Evolutionary conservation across 2,329 filamentous ascomycete genomes (phyloP), one percentile per base, ranked within the genome.

Genomic region (Keithomyces neogunnii): DNA sequence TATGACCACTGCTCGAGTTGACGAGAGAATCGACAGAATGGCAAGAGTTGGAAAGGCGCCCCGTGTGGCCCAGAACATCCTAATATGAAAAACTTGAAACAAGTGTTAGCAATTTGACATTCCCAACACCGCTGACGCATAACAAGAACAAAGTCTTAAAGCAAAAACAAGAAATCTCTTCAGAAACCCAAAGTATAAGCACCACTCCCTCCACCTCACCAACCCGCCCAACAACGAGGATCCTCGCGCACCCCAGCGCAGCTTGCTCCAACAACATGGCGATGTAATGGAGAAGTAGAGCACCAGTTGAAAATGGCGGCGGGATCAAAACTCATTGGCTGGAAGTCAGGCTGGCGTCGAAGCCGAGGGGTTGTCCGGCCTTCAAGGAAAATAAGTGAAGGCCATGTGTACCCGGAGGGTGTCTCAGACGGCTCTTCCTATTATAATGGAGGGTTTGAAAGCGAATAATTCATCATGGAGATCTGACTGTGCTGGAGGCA

Each of bases 381-480:
- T 35, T 49, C 39, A 36, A 42, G 35, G 40, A 5, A 28, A 47
- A 51, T 31, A 51, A 47, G 29, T 38, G 31, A 44, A 50, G 49
- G 31, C 48, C 28, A 28, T 51, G 52, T 48, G 35, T 49, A 50
- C 59, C 59, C 61, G 61, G 52, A 58, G 60, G 63, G 59, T 57
- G 70, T 73, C 70, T 73, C 62, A 73, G 68, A 73, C 70, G 70
- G 70, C 70, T 73, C 70, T 73, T 73, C 70, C 70, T 73, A 69
- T 64, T 61, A 64, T 57, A 51, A 57, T 54, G 57, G 56, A 62
- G 69, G 69, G 68, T 68, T 68, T 61, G 60, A 68, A 65, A 61
- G 55, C 63, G 61, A 59, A 61, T 56, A 62, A 62, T 60, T 70
- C 70, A 72, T 72, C 70, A 72, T 61, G 11, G 53, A 52, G 61